Percentiles rank a stretch among this genome's conserved stretches.
Conservation (phyloP, 345 rosid genomes). For the Gossypium australe region DNA sequence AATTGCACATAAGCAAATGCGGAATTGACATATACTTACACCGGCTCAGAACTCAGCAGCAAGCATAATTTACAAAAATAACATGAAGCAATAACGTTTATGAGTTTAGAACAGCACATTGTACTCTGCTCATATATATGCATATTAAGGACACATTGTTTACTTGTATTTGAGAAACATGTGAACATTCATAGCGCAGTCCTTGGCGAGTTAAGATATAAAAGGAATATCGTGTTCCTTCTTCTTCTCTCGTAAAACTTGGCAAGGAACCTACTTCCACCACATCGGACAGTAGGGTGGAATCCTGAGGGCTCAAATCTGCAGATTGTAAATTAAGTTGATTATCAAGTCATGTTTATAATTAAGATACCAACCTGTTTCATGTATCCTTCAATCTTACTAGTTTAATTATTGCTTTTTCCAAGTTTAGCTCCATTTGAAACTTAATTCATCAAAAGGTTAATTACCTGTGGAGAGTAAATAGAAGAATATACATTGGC, state of each 20-base stretch:
- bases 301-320: slow-evolving; percentile 94
- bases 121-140: not conserved
- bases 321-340: slow-evolving; percentile 14
- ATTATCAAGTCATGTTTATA: not conserved
- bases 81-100: not conserved
- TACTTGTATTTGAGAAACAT: slow-evolving; percentile 67
- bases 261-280: slow-evolving; percentile 69
- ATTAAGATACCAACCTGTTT: not conserved
- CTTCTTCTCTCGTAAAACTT: slow-evolving; percentile 58
- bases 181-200: slow-evolving; percentile 75
- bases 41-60: not conserved
- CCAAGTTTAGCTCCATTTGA: not conserved
- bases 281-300: slow-evolving; percentile 67
- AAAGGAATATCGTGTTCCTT: slow-evolving; percentile 48
- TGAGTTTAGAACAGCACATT: not conserved
- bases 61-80: not conserved
- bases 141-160: not conserved
- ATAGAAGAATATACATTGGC: slow-evolving; percentile 78
- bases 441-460: not conserved
- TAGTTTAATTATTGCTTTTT: not conserved
- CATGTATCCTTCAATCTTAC: not conserved
- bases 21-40: not conserved
- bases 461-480: slow-evolving; percentile 61
- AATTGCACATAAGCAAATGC: too few relatives aligned
- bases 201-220: slow-evolving; percentile 73